A percentile compares a stretch with the other conserved stretches of the same genome.
These are phyloP conservation scores for Pezicula rhizophila DNA, from an alignment of 2,329 filamentous ascomycete species.

Conservation along the genomic window DNA sequence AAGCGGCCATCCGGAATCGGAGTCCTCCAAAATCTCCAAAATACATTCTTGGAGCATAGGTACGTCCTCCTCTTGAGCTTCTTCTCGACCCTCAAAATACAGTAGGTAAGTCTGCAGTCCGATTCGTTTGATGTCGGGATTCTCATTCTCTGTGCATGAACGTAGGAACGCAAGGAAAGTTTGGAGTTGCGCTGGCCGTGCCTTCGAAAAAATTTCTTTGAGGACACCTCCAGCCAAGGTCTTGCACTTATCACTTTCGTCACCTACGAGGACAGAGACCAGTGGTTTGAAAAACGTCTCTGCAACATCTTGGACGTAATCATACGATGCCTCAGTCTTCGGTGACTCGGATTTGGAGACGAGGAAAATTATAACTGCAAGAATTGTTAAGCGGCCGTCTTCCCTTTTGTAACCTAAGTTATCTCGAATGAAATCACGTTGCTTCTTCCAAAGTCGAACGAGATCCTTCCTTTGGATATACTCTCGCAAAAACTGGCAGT, in stretches of 20 bases:
- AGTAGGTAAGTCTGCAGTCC: slow-evolving; percentile 77
- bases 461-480: slow-evolving; percentile 82
- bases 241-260: slow-evolving; percentile 79
- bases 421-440: slow-evolving; percentile 80
- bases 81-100: slow-evolving; percentile 67
- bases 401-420: slow-evolving; percentile 89
- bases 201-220: slow-evolving; percentile 72
- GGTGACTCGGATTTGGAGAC: slow-evolving; percentile 61
- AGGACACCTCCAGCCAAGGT: slow-evolving; percentile 75
- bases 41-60: slow-evolving; percentile 45
- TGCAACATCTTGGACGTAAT: slow-evolving; percentile 76
- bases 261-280: slow-evolving; percentile 79
- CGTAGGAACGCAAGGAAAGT: slow-evolving; percentile 67
- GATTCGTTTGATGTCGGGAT: slow-evolving; percentile 63
- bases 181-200: slow-evolving; percentile 65
- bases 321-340: slow-evolving; percentile 44
- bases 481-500: slow-evolving; percentile 89
- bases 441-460: slow-evolving; percentile 67
- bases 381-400: slow-evolving; percentile 82
- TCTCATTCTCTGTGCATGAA: slow-evolving; percentile 75
- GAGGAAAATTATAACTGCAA: slow-evolving; percentile 86
- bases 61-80: slow-evolving; percentile 50
- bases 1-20: slow-evolving; percentile 61
- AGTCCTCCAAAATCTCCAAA: slow-evolving; percentile 45
- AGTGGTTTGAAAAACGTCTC: slow-evolving; percentile 80